Percentiles rank a stretch among this genome's conserved stretches.
phyloP scores from a whole-genome alignment of 1,139 yeast genomes.

The Blastobotrys buckinghamii region DNA sequence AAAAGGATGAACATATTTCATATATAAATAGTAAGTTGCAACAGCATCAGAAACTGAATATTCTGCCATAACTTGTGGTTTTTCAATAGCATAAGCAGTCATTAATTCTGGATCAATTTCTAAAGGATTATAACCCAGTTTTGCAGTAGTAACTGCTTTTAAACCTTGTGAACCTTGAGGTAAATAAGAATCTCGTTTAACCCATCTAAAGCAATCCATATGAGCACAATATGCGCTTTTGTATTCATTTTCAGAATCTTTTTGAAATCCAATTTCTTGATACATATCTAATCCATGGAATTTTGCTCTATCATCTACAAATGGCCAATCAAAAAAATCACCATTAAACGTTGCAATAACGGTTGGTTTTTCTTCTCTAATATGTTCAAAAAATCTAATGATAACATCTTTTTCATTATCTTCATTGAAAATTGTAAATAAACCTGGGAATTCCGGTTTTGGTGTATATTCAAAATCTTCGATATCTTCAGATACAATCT shows the following conservation, averaged over 20 bases:
- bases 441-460: constrained; percentile 90
- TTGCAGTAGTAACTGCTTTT: constrained; percentile 95
- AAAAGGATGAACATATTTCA: constrained; percentile 96
- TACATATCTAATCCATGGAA: constrained; percentile 84
- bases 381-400: constrained; percentile 79
- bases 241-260: constrained; percentile 84
- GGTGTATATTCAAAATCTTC: constrained; percentile 98
- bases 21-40: constrained; percentile 92
- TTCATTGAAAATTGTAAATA: constrained; percentile 86
- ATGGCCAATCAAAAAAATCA: constrained; percentile 99
- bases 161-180: constrained; percentile 99
- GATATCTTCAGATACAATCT: constrained; percentile 88
- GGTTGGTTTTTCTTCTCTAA: constrained; percentile 82
- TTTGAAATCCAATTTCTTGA: constrained; percentile 90
- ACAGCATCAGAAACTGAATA: constrained; percentile 99
- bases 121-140: constrained; percentile 92
- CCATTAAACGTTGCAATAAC: constrained; percentile 97
- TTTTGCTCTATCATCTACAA: constrained; percentile 81
- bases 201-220: constrained; percentile 99
- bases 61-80: constrained; percentile 88
- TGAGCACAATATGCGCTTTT: constrained; percentile 90
- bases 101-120: constrained; percentile 96
- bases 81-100: constrained; percentile 95
- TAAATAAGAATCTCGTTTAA: constrained; percentile 92
- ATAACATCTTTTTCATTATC: constrained; percentile 72